Base-by-base conservation (phyloP, 1,284 basidiomycete species). In the Leccinum solheimii region DNA sequence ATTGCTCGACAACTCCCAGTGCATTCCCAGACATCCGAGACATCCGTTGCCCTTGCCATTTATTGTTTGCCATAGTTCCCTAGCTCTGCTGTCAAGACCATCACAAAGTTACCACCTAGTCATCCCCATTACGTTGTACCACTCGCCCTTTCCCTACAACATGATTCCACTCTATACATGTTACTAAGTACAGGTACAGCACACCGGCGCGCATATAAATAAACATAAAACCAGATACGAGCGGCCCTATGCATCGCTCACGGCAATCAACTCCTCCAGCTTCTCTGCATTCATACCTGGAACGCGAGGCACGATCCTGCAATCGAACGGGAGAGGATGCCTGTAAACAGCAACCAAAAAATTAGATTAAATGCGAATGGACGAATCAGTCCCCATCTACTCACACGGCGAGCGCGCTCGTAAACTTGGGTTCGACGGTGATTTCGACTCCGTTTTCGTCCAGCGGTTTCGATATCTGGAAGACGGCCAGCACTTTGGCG, bases 361-460 rank as follows among this genome's bases (percentile, higher is more conserved):
- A 43, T 26, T 1, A 1, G 9, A 5, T 5, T 23, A 2, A 50
- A 16, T 50, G 13, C 8, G 11, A 45, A 26, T 50, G 49, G 13
- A 55, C 21, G 30, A 26, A 43, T 13, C 13, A 19, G 2, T 14
- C 36, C 5, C 16, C 8, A 11, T 16, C n/a, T 5, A 68, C 68
- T 51, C 48, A 70, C 69, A 61, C 11, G 1, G 38, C 14, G n/a
- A 60, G 3, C 2, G 61, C 61, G n/a, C 7, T 53, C 1, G 60
- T 52, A 26, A 61, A 68, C 13, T 50, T 67, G 1, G 57, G 56
- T 49, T 68, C 56, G 7, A 66, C 53, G 0, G 36, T 23, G 2
- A 74, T 60, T 7, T 72, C 70, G 3, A 48, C 30, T 10, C 68
- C 68, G n/a, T 69, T 45, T 10, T 58, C 52, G 23, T 69, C 69